Base-by-base conservation (phyloP, 768 basidiomycete genomes). In the Pisolithus tinctorius region DNA sequence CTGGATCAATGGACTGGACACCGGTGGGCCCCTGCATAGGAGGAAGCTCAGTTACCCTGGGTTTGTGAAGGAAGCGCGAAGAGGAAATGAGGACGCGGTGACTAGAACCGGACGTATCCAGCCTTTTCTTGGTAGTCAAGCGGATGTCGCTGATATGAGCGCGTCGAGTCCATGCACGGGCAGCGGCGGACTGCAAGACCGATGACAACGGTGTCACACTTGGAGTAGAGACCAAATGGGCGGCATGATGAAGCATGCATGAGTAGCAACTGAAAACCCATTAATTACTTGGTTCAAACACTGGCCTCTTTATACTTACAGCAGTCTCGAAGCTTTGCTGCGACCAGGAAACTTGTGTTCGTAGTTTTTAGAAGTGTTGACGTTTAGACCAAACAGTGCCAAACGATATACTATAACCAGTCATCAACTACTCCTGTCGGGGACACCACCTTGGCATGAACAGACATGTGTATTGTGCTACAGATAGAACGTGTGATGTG, bases 181-280 rank as follows among this genome's bases (percentile, higher is more conserved):
- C 70, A 17, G 80, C 79, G 50, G 77, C 79, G 37, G 68, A 68
- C 50, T 76, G 76, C 4, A 80, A 68, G 43, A 74, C 65, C 45
- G 69, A 65, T 27, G 66, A 62, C 55, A 79, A 75, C 10, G 64
- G 53, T 20, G 58, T 44, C 8, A 31, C 54, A 36, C 30, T 34
- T 37, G 52, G 42, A 13, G 51, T 17, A 29, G 48, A 56, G 56
- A 59, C 58, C 51, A 65, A 58, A 51, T 61, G 63, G 45, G 62
- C 30, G 45, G 63, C 73, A 74, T 72, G 65, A 63, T 70, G 59
- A 59, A 61, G 63, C 74, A 75, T 75, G 65, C 73, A 74, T 69
- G 53, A 49, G 62, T 47, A 52, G 46, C 31, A 48, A 47, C 58
- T 59, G 38, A 14, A 44, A 29, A 23, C 25, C 26, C 26, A 43